Base-by-base conservation (phyloP, 352 stramenopile genomes). In the Globisporangium perplexum region DNA sequence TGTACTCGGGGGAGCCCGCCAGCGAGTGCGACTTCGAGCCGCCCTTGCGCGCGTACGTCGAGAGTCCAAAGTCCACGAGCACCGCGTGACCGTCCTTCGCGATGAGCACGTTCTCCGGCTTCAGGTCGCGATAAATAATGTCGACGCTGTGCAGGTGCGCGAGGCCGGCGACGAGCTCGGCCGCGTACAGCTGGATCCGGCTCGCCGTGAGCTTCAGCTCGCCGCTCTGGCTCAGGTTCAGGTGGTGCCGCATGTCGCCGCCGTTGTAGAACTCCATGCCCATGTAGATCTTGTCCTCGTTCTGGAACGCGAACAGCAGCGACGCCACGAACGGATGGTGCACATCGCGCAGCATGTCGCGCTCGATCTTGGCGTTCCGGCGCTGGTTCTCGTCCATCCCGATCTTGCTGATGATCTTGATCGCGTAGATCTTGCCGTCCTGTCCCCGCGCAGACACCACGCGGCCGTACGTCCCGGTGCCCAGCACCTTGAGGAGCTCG, bases 181-280 rank as follows among this genome's bases (percentile, higher is more conserved):
- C 88, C 8, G 82, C 83, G 61, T 96, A 96, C 39, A 96, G 58
- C 55, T 92, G 83, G 51, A 96, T 90, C 1, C 81, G 74, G 42
- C 65, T 60, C 12, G 83, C 71, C 22, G 81, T 91, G 1, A 93
- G 69, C 60, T 74, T 74, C 7, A 90, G 57, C 41, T 88, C 76
- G 49, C 74, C 69, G 30, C 66, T 85, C 53, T 79, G 67, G 62
- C 74, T 86, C 55, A 90, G 47, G n/a, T 69, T 88, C 33, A 93
- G 57, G 57, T 95, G 83, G 39, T 93, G 81, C 2, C 82, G 79
- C 58, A 99, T 65, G 63, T 99, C 96, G 17, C 97, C 97, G 35
- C 97, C 97, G 45, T 97, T 96, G 77, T 97, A 98, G 65, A 98
- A 99, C 72, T 99, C 96, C 71, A 99, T 95, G 20, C 97, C 96